These are phyloP conservation scores for Aureobasidium sp. DNA, from an alignment of 2,329 filamentous ascomycete species.

Conservation along the genomic window DNA sequence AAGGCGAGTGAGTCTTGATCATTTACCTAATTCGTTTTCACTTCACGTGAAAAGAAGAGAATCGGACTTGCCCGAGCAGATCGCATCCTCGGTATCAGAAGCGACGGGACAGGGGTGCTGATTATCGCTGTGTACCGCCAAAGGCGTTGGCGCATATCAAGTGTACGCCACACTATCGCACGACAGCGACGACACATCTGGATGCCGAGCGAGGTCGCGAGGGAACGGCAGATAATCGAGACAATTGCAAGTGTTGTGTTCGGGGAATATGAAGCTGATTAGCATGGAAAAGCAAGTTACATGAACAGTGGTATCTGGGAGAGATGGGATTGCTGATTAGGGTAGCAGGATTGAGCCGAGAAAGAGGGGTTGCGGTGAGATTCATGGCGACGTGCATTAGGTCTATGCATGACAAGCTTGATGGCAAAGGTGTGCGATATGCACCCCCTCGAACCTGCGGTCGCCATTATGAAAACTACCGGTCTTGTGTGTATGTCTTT, in stretches of 20 bases:
- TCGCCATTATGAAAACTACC: no score
- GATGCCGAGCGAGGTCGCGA: no score
- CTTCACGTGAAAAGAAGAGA: background rate
- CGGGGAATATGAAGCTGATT: no score
- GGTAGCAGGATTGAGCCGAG: no score
- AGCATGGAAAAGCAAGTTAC: no score
- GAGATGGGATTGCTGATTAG: background rate
- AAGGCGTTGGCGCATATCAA: background rate
- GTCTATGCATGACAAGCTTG: no score
- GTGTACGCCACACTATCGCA: constrained; percentile 3
- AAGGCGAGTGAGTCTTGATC: background rate
- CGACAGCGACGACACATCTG: background rate
- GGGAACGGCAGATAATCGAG: background rate
- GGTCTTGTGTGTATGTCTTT: no score
- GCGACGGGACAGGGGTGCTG: background rate
- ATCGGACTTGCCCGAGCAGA: background rate
- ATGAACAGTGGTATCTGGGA: background rate
- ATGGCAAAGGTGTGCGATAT: no score
- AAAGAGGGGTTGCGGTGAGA: no score
- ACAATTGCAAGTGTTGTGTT: background rate
- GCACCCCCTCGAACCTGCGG: no score
- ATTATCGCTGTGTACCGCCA: background rate
- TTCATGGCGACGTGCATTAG: no score
- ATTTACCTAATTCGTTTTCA: background rate
- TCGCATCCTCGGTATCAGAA: background rate